Conservation (phyloP, 352 stramenopile species). For the Globisporangium nagaii region DNA sequence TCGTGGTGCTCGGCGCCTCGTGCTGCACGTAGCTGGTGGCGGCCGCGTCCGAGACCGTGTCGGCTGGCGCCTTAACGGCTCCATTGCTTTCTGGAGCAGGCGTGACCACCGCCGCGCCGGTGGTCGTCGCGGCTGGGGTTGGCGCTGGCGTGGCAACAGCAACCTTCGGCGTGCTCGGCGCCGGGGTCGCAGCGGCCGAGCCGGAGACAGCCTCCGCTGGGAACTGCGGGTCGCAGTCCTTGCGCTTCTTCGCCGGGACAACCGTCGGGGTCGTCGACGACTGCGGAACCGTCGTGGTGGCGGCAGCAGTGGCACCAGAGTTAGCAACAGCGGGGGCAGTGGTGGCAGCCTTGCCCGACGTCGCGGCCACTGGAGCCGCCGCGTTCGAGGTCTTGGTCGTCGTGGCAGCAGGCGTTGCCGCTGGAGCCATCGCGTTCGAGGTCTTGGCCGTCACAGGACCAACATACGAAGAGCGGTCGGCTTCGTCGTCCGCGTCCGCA, state of each 20-base stretch:
- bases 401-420: background rate
- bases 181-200: background rate
- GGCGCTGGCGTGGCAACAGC: background rate
- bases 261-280: slow-evolving; percentile 4
- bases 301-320: background rate
- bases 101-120: background rate
- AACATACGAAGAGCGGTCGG: background rate
- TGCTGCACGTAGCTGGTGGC: background rate
- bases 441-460: background rate
- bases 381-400: background rate
- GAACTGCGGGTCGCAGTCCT: slow-evolving; percentile 8
- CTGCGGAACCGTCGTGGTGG: too few relatives aligned
- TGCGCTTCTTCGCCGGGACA: slow-evolving; percentile 1
- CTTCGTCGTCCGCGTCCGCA: too few relatives aligned
- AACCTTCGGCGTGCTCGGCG: background rate
- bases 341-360: background rate
- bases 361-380: background rate
- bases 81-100: background rate
- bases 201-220: slow-evolving; percentile 2
- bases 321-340: background rate
- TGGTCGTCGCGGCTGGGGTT: background rate
- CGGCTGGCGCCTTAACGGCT: background rate
- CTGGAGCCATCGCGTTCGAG: background rate
- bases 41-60: background rate
- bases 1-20: background rate